Evolutionary conservation across 2,329 filamentous ascomycete species (phyloP).

Genomic region (Botrytis aclada): DNA sequence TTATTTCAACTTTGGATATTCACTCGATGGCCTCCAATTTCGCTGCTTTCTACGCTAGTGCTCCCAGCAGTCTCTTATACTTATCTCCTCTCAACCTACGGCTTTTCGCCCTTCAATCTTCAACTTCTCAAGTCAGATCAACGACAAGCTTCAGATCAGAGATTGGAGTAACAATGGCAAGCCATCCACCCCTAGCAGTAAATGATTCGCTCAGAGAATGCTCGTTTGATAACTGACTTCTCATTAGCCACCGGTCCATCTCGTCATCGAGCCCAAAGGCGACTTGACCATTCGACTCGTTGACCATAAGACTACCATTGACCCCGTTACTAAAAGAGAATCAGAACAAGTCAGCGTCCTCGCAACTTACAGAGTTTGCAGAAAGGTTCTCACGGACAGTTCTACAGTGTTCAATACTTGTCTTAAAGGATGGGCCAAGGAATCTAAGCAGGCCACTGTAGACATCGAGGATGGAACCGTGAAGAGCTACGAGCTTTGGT

Average conservation of each 20-base stretch:
- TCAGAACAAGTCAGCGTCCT: not conserved
- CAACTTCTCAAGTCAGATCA: not conserved
- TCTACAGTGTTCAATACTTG: slow-evolving; percentile 17
- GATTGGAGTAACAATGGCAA: not conserved
- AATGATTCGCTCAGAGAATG: not conserved
- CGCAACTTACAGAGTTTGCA: slow-evolving; percentile 19
- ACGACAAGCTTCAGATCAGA: not conserved
- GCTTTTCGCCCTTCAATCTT: not conserved
- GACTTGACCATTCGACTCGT: not conserved
- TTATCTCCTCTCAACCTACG: not conserved
- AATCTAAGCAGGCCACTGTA: slow-evolving; percentile 5
- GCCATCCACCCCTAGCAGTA: not conserved
- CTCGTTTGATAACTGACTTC: not conserved
- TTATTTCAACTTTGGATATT: not conserved
- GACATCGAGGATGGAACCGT: slow-evolving; percentile 22
- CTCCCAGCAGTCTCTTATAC: not conserved
- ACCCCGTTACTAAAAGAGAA: too few species aligned
- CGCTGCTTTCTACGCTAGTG: not conserved
- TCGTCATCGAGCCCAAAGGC: not conserved
- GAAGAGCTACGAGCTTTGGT: slow-evolving; percentile 23
- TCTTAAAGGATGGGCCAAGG: slow-evolving; percentile 11
- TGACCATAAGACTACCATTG: not conserved
- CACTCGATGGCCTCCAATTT: not conserved
- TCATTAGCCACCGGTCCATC: not conserved
- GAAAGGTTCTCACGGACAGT: slow-evolving; percentile 15